These are phyloP conservation scores for Torrubiella hemipterigena DNA, from an alignment of 2,329 filamentous ascomycete genomes.

Conservation along the genomic window DNA sequence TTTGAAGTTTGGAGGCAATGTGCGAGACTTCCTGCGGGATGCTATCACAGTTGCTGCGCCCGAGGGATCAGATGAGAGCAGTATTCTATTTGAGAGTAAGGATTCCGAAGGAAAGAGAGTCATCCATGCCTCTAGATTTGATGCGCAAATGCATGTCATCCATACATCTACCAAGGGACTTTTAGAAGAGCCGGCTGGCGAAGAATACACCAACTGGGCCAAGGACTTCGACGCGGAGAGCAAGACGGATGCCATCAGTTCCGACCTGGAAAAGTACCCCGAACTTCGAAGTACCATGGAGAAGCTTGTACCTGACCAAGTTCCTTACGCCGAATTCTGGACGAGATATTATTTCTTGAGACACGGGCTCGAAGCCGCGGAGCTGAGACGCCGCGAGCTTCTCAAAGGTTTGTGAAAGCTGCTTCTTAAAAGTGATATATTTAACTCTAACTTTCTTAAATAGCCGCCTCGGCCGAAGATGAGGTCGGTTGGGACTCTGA, in stretches of 20 bases:
- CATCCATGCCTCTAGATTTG: constrained; percentile 87
- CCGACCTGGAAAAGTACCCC: constrained; percentile 73
- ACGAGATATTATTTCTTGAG: constrained; percentile 89
- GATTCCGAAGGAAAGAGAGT: constrained; percentile 83
- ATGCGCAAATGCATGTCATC: constrained; percentile 91
- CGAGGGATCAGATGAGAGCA: constrained; percentile 35
- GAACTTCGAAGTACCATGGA: constrained; percentile 87
- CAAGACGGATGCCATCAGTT: constrained; percentile 74
- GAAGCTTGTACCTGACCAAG: constrained; percentile 81
- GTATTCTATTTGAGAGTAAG: constrained; percentile 86
- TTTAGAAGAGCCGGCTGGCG: constrained; percentile 63
- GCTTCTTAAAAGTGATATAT: neutral
- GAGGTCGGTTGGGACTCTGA: constrained; percentile 66
- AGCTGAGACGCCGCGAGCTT: constrained; percentile 76
- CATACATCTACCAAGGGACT: constrained; percentile 78
- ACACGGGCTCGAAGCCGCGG: constrained; percentile 86
- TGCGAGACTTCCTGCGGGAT: constrained; percentile 80
- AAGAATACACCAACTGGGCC: constrained; percentile 64
- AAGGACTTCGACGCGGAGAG: constrained; percentile 65
- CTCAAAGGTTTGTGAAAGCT: constrained; percentile 59
- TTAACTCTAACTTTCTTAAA: constrained; percentile 8
- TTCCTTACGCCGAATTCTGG: constrained; percentile 90
- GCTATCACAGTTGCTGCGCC: constrained; percentile 82
- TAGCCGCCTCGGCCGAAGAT: constrained; percentile 58
- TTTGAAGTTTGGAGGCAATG: constrained; percentile 78